phyloP scores from a whole-genome alignment of 352 stramenopile genomes.

The Phytophthora sp. region DNA sequence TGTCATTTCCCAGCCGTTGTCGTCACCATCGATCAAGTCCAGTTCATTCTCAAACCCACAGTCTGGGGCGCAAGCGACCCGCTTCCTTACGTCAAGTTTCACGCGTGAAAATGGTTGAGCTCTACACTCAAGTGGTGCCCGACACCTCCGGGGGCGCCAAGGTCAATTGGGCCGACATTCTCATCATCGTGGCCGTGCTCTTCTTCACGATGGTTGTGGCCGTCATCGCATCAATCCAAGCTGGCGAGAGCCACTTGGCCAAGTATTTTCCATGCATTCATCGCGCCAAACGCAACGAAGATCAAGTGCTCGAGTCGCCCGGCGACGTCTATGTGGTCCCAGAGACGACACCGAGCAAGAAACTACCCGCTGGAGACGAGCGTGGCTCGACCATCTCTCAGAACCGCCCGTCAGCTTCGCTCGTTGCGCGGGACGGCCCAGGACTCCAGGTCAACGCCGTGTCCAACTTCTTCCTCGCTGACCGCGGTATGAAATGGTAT shows the following conservation, averaged over 20 bases:
- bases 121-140: conserved; percentile 39
- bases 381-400: conserved; percentile 33
- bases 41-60: conserved; percentile 32
- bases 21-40: conserved; percentile 6
- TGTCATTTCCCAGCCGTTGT: conserved; percentile 14
- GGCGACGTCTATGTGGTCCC: conserved; percentile 37
- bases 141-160: conserved; percentile 38
- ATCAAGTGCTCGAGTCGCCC: conserved; percentile 21
- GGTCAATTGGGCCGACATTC: conserved; percentile 41
- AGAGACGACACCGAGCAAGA: conserved; percentile 37
- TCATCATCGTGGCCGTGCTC: conserved; percentile 43
- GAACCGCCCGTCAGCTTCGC: conserved; percentile 32
- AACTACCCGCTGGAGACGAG: conserved; percentile 35
- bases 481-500: conserved; percentile 75
- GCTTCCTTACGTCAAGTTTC: too few relatives aligned
- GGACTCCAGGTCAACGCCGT: conserved; percentile 39
- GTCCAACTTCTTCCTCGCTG: conserved; percentile 69
- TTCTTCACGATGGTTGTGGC: conserved; percentile 46
- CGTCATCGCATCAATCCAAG: conserved; percentile 45
- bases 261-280: conserved; percentile 48
- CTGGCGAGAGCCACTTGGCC: conserved; percentile 39
- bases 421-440: conserved; percentile 38
- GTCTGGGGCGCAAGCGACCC: neutral
- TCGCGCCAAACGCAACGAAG: conserved; percentile 20
- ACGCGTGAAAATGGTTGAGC: conserved; percentile 30